Conservation (phyloP, 1,139 yeast species). For the Meyerozyma smithsonii region DNA sequence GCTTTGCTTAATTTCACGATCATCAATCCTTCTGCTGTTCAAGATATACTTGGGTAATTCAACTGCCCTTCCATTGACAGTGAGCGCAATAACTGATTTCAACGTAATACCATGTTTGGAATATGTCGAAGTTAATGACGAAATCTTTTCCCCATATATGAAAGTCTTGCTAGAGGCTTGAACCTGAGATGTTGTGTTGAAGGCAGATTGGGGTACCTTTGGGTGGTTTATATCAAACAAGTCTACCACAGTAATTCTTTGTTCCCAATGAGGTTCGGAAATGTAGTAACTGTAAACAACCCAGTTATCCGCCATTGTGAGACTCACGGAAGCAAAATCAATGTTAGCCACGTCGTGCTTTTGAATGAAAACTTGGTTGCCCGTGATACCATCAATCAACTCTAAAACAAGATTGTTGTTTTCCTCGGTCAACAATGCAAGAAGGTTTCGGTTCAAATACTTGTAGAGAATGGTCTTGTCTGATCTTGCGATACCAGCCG, state of each 20-base stretch:
- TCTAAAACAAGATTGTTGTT: slow-evolving; percentile 28
- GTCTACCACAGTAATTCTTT: slow-evolving; percentile 69
- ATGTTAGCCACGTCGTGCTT: slow-evolving; percentile 37
- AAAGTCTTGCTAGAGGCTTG: slow-evolving; percentile 50
- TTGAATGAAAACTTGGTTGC: slow-evolving; percentile 52
- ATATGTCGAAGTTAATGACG: slow-evolving; percentile 49
- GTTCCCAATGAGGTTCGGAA: slow-evolving; percentile 45
- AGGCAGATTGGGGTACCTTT: slow-evolving; percentile 34
- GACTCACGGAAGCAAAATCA: slow-evolving; percentile 35
- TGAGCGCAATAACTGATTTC: slow-evolving; percentile 58
- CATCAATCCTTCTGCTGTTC: slow-evolving; percentile 58
- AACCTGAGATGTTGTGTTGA: slow-evolving; percentile 24
- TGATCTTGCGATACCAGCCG: slow-evolving; percentile 67
- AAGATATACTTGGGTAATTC: slow-evolving; percentile 64
- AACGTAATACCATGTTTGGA: slow-evolving; percentile 74
- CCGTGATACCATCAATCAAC: slow-evolving; percentile 66
- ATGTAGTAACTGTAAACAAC: slow-evolving; percentile 64
- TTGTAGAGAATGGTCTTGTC: slow-evolving; percentile 79
- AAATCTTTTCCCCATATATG: slow-evolving; percentile 53
- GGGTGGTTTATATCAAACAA: slow-evolving; percentile 61
- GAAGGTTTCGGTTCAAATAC: slow-evolving; percentile 68
- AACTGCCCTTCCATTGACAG: slow-evolving; percentile 60
- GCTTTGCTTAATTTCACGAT: slow-evolving; percentile 46
- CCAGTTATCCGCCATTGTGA: slow-evolving; percentile 82
- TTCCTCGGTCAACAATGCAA: slow-evolving; percentile 50